Conservation (phyloP, 2,329 filamentous ascomycete species). For the Pseudocercospora eumusae region DNA sequence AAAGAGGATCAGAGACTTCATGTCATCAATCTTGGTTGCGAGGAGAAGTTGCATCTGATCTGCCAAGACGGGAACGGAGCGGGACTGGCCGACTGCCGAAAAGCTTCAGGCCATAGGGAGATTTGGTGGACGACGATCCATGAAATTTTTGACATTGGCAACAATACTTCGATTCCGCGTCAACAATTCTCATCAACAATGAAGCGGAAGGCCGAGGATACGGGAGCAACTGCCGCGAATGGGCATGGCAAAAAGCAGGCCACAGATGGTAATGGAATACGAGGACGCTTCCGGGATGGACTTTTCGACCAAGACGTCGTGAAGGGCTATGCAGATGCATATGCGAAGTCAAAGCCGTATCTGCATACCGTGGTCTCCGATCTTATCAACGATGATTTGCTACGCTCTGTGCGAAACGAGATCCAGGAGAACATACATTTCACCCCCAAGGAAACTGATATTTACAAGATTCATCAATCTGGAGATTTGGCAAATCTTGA, state of each 20-base stretch:
- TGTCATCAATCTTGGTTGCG: background rate
- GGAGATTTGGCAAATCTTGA: constrained; percentile 96
- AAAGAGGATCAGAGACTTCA: background rate
- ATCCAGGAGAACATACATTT: constrained; percentile 90
- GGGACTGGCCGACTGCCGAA: background rate
- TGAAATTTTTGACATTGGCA: background rate
- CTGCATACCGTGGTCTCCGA: constrained; percentile 86
- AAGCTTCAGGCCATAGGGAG: background rate
- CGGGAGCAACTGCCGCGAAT: constrained; percentile 32
- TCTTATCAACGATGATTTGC: constrained; percentile 76
- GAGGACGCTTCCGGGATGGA: constrained; percentile 63
- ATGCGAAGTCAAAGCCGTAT: constrained; percentile 70
- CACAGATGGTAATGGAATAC: constrained; percentile 44
- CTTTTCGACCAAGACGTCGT: constrained; percentile 65
- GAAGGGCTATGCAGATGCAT: constrained; percentile 61
- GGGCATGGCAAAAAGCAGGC: constrained; percentile 46
- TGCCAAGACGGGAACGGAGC: background rate
- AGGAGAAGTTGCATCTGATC: no score
- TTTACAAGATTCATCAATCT: constrained; percentile 99
- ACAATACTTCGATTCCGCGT: background rate
- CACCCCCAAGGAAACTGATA: constrained; percentile 98
- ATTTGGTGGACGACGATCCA: background rate
- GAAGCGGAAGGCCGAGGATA: constrained; percentile 49
- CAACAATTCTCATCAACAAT: constrained; percentile 26
- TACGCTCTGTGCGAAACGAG: constrained; percentile 84